Percentiles rank a stretch among this genome's conserved stretches.
These are phyloP conservation scores for Alternaria sp. DNA, from an alignment of 2,329 filamentous ascomycete genomes.

Conservation along the genomic window DNA sequence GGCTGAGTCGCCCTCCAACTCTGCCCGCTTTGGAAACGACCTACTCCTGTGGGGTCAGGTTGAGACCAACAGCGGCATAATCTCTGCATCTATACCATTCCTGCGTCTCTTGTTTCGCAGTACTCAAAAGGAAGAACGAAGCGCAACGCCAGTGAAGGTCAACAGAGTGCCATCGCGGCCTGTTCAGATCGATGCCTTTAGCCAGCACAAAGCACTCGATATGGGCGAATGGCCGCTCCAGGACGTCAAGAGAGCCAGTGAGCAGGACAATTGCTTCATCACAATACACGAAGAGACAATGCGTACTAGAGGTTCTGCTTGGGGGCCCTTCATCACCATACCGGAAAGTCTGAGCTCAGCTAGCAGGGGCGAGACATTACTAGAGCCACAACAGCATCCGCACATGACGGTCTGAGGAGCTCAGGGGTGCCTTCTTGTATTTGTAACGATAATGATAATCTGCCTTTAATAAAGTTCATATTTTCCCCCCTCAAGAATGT, in stretches of 20 bases:
- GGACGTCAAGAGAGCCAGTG: slow-evolving; percentile 1
- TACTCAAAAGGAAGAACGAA: slow-evolving; percentile 21
- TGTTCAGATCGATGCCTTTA: slow-evolving; percentile 5
- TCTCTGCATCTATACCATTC: slow-evolving; percentile 55
- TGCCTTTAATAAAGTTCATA: neutral
- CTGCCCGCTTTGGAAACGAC: slow-evolving; percentile 43
- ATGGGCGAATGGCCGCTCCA: slow-evolving; percentile 31
- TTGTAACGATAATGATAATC: slow-evolving; percentile 6
- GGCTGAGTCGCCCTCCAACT: slow-evolving; percentile 46
- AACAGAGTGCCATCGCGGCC: slow-evolving; percentile 21
- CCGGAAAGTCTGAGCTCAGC: slow-evolving; percentile 36
- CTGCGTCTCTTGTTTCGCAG: slow-evolving; percentile 51
- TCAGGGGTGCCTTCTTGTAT: neutral
- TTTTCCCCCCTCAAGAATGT: neutral
- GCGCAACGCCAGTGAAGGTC: slow-evolving; percentile 12
- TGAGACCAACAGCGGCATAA: slow-evolving; percentile 56
- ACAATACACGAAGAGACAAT: slow-evolving; percentile 13
- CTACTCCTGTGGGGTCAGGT: slow-evolving; percentile 56
- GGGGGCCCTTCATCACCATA: slow-evolving; percentile 46
- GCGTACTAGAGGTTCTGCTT: slow-evolving; percentile 24
- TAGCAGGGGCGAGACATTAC: slow-evolving; percentile 25
- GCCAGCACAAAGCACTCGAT: slow-evolving; percentile 24
- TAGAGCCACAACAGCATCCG: slow-evolving; percentile 20
- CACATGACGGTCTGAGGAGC: slow-evolving; percentile 23
- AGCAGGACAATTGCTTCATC: slow-evolving; percentile 1